phyloP scores from a whole-genome alignment of 257 asterid genomes.

The Penstemon barbatus region DNA sequence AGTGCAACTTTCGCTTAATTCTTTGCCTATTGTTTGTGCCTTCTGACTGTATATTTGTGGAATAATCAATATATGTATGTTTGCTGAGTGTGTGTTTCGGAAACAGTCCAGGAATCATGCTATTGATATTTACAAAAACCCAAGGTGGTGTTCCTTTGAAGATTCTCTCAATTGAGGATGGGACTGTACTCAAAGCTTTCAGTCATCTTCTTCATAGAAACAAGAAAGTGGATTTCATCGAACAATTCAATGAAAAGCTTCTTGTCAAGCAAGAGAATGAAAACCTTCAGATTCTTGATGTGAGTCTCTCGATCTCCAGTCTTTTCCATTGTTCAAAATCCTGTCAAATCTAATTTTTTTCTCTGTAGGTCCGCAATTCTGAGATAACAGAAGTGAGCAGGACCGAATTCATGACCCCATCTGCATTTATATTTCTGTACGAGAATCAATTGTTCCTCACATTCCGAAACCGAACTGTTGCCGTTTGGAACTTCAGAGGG shows the following conservation, averaged over 20 bases:
- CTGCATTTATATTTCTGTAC: conserved; percentile 93
- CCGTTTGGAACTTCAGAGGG: conserved; percentile 99
- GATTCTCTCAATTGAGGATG: conserved; percentile 95
- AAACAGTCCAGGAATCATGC: conserved; percentile 96
- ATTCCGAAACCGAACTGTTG: conserved; percentile 90
- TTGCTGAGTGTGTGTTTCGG: conserved; percentile 15
- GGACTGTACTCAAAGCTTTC: conserved; percentile 89
- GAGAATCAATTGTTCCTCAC: conserved; percentile 97
- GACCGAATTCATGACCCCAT: conserved; percentile 97
- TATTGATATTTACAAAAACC: conserved; percentile 70
- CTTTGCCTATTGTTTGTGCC: background rate
- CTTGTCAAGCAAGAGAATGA: conserved; percentile 98
- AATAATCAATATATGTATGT: background rate
- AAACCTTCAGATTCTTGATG: conserved; percentile 97
- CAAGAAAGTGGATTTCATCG: conserved; percentile 96
- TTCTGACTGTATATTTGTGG: background rate
- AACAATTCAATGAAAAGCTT: conserved; percentile 96
- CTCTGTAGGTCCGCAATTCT: conserved; percentile 76
- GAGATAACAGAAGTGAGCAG: conserved; percentile 93
- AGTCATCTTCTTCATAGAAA: conserved; percentile 87
- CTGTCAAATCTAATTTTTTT: conserved; percentile 29
- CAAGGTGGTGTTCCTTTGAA: conserved; percentile 81
- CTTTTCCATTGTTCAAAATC: background rate
- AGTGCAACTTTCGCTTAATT: background rate
- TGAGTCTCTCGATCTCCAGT: conserved; percentile 36